Conservation (phyloP, 2,329 filamentous ascomycete genomes). For the Pseudogymnoascus sp. region DNA sequence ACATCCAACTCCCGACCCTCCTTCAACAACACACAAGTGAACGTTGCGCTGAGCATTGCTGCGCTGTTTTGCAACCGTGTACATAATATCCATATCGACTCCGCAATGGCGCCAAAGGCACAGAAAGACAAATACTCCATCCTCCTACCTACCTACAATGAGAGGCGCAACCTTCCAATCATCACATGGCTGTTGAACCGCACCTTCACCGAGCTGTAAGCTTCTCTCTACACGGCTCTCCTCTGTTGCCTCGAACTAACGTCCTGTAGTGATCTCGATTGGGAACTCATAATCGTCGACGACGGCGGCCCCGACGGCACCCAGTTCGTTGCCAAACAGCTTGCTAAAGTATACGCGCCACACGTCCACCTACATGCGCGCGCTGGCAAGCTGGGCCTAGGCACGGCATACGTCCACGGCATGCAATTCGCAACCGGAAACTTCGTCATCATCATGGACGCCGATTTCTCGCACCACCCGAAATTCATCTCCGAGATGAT, state of each 20-base stretch:
- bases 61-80: background rate
- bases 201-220: conserved; percentile 83
- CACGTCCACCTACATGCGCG: conserved; percentile 82
- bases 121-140: conserved; percentile 82
- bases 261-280: conserved; percentile 55
- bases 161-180: conserved; percentile 93
- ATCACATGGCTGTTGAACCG: conserved; percentile 89
- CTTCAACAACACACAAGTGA: background rate
- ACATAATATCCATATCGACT: background rate
- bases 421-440: conserved; percentile 85
- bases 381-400: conserved; percentile 91
- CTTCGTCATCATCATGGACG: conserved; percentile 99
- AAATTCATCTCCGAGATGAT: conserved; percentile 99
- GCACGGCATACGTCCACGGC: conserved; percentile 92
- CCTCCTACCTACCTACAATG: conserved; percentile 97
- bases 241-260: background rate
- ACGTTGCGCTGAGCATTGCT: background rate
- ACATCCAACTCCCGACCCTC: background rate
- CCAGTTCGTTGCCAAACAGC: conserved; percentile 81
- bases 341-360: conserved; percentile 74
- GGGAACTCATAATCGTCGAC: conserved; percentile 97
- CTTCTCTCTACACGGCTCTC: conserved; percentile 22
- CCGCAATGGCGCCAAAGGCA: conserved; percentile 1
- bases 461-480: conserved; percentile 97
- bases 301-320: conserved; percentile 96